Evolutionary conservation across 2,329 filamentous ascomycete species (phyloP).

Genomic region (Ophiostoma ulmi): DNA sequence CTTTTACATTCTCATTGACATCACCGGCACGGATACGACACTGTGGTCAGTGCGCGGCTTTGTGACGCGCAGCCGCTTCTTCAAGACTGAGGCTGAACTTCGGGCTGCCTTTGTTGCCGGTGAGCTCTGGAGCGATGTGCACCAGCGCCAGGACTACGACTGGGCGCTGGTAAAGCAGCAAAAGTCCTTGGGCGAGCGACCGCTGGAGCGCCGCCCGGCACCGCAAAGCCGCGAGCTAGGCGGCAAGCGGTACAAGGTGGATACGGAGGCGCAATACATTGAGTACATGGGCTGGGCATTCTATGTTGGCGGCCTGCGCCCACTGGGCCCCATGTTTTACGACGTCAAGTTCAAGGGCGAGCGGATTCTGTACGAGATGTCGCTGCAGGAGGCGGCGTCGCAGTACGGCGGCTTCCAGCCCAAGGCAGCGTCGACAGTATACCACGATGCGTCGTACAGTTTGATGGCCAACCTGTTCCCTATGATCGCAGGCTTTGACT

Average conservation of each 20-base stretch:
- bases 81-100: conserved; percentile 34
- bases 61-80: conserved; percentile 40
- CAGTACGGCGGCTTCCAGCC: conserved; percentile 49
- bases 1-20: conserved; percentile 43
- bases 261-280: conserved; percentile 43
- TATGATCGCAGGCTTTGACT: conserved; percentile 48
- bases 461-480: conserved; percentile 44
- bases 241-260: conserved; percentile 41
- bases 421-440: conserved; percentile 41
- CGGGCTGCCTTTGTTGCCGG: conserved; percentile 38
- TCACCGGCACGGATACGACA: conserved; percentile 41
- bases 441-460: conserved; percentile 46
- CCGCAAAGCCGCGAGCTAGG: conserved; percentile 38
- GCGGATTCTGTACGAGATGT: conserved; percentile 51
- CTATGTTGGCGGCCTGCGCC: conserved; percentile 43
- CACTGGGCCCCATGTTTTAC: conserved; percentile 44
- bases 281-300: conserved; percentile 51
- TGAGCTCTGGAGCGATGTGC: conserved; percentile 35
- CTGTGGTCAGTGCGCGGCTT: conserved; percentile 41
- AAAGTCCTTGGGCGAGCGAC: conserved; percentile 31
- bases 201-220: conserved; percentile 36
- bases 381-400: conserved; percentile 50
- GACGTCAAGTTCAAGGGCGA: conserved; percentile 52
- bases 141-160: conserved; percentile 34
- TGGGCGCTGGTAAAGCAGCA: conserved; percentile 37